Evolutionary conservation across 2,329 filamentous ascomycete genomes (phyloP).

Genomic region (Xylariaceae sp.): DNA sequence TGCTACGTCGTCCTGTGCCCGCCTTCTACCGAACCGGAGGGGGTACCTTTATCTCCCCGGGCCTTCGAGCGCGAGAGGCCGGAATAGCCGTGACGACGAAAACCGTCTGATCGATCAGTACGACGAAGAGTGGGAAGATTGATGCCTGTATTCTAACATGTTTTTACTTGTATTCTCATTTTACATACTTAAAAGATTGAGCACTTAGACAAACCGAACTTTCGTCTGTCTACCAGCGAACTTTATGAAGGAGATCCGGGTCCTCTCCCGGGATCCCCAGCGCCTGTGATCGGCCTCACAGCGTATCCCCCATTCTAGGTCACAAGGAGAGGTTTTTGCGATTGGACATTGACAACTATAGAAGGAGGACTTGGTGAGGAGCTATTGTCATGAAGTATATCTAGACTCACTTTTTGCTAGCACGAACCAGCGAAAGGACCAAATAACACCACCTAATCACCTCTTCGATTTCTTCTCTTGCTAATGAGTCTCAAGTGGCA

Average conservation of each 20-base stretch:
- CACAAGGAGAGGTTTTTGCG: constrained; percentile 1
- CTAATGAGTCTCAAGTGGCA: no score
- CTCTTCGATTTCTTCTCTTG: no score
- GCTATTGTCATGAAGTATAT: no score
- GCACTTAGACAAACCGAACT: constrained; percentile 8
- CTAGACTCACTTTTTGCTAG: no score
- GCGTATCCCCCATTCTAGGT: constrained; percentile 13
- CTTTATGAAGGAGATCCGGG: constrained; percentile 2
- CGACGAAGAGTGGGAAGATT: constrained; percentile 96
- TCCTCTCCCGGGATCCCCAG: constrained; percentile 11
- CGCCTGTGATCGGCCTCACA: constrained; percentile 3
- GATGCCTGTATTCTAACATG: constrained; percentile 16
- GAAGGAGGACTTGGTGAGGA: constrained; percentile 1
- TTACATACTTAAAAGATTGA: no score
- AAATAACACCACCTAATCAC: no score
- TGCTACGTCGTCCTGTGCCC: constrained; percentile 61
- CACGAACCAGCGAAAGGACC: no score
- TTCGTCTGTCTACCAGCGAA: background rate
- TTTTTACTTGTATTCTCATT: constrained; percentile 12
- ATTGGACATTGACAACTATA: constrained; percentile 9
- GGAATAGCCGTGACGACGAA: constrained; percentile 66
- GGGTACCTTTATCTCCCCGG: constrained; percentile 62
- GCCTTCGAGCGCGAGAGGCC: constrained; percentile 41
- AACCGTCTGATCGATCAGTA: constrained; percentile 92
- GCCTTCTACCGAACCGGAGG: constrained; percentile 57